Percentiles rank a stretch among this genome's conserved stretches.
Evolutionary conservation across 306 rosid genomes (phyloP).

Genomic region (Acacia crassicarpa): DNA sequence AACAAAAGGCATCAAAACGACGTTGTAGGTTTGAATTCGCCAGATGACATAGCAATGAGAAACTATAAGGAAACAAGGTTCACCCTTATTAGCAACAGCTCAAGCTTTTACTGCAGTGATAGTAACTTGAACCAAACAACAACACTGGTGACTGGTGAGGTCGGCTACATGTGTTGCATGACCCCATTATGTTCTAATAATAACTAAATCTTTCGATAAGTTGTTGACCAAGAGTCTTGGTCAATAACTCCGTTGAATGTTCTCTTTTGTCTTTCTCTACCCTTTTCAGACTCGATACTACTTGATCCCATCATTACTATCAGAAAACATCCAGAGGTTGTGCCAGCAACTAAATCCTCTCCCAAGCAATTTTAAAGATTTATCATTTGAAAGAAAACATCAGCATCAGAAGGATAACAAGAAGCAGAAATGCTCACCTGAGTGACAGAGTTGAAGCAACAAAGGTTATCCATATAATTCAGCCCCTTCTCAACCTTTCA

Average conservation of each 20-base stretch:
- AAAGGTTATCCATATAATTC: constrained; percentile 68
- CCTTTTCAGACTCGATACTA: no score
- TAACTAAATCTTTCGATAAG: no score
- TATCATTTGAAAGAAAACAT: constrained; percentile 8
- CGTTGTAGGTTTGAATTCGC: background rate
- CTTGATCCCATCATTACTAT: background rate
- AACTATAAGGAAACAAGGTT: background rate
- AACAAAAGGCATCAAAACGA: background rate
- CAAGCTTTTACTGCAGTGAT: background rate
- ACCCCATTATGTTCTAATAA: no score
- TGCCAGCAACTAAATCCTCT: background rate
- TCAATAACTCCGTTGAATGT: no score
- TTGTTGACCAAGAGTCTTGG: no score
- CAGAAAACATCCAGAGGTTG: background rate
- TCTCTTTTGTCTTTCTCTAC: no score
- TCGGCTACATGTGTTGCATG: no score
- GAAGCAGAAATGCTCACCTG: constrained; percentile 55
- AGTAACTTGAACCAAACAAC: background rate
- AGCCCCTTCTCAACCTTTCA: constrained; percentile 50
- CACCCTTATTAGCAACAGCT: background rate
- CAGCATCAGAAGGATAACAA: background rate
- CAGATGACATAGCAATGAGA: background rate
- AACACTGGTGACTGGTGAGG: no score
- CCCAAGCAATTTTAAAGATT: background rate
- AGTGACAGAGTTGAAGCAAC: constrained; percentile 72